A percentile compares a stretch with the other conserved stretches of the same genome.
These are phyloP conservation scores for Diplogelasinospora grovesii DNA, from an alignment of 495 filamentous ascomycete genomes.

Conservation along the genomic window DNA sequence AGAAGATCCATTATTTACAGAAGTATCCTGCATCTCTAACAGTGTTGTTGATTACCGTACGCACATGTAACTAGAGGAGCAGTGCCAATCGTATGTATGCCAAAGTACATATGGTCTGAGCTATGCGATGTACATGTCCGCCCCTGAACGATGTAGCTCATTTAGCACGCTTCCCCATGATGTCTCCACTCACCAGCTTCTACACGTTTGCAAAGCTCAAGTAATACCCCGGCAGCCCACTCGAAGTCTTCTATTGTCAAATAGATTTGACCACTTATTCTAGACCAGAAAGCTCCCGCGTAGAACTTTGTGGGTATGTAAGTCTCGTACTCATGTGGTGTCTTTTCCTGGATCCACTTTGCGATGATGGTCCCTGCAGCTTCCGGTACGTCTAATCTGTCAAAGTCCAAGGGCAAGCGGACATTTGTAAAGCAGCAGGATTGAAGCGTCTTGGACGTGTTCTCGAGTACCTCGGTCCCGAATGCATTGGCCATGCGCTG, in stretches of 20 bases:
- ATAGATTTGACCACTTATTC: conserved; percentile 65
- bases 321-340: conserved; percentile 45
- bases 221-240: conserved; percentile 49
- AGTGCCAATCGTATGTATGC: too few species aligned
- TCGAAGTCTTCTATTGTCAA: conserved; percentile 63
- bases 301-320: conserved; percentile 55
- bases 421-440: conserved; percentile 55
- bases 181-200: conserved; percentile 3
- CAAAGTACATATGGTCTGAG: too few species aligned
- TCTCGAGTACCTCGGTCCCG: conserved; percentile 62
- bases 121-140: too few species aligned
- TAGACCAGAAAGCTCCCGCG: conserved; percentile 50
- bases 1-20: too few species aligned
- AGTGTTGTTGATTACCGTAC: too few species aligned
- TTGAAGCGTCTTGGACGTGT: conserved; percentile 29
- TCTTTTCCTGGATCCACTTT: conserved; percentile 6
- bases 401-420: conserved; percentile 50
- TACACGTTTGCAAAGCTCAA: conserved; percentile 48
- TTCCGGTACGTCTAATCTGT: conserved; percentile 12
- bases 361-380: not conserved
- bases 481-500: conserved; percentile 49
- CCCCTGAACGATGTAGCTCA: too few species aligned
- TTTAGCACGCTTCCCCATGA: too few species aligned
- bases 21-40: too few species aligned
- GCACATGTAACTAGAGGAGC: too few species aligned